A percentile compares a stretch with the other conserved stretches of the same genome.
phyloP scores from a whole-genome alignment of 345 rosid species.

The Eucalyptus camaldulensis region DNA sequence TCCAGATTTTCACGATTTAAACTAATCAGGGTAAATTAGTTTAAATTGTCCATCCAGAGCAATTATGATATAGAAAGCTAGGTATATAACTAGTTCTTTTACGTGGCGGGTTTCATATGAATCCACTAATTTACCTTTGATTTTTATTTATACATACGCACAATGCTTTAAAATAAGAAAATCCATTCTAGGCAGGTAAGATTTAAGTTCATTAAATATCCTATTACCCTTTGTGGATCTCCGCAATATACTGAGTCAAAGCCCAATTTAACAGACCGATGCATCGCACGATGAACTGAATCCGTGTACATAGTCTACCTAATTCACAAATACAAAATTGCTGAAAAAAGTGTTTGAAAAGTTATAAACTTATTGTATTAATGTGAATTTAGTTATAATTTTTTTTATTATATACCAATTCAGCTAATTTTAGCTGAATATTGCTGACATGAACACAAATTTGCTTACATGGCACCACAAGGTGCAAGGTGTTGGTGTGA shows the following conservation, averaged over 20 bases:
- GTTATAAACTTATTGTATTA: no score
- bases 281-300: background rate
- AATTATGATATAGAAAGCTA: background rate
- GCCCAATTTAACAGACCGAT: background rate
- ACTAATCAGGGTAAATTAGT: no score
- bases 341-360: background rate
- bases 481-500: no score
- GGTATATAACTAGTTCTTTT: background rate
- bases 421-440: no score
- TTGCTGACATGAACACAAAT: rapidly evolving
- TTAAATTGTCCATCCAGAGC: background rate
- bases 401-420: rapidly evolving
- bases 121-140: background rate
- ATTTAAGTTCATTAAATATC: background rate
- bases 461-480: no score
- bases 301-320: background rate
- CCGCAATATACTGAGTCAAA: background rate
- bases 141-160: background rate
- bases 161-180: background rate
- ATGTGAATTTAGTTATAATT: rapidly evolving
- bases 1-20: background rate
- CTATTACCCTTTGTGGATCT: background rate
- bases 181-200: background rate
- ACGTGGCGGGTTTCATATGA: background rate
- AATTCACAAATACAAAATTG: background rate